Evolutionary conservation across 768 basidiomycete species (phyloP).

Genomic region (Naematelia encephala): DNA sequence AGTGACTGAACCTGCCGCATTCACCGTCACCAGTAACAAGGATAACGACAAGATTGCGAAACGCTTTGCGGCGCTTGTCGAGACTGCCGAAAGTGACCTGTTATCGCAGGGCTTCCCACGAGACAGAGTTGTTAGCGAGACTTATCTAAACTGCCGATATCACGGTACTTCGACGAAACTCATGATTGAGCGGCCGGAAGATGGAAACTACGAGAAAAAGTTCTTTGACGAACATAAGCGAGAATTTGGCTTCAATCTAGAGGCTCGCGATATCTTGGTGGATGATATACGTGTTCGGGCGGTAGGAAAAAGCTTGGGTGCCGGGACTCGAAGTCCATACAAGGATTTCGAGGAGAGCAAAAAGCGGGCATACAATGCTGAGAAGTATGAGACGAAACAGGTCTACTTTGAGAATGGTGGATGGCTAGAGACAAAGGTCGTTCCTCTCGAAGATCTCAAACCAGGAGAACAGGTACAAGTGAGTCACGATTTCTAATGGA

Average conservation of each 20-base stretch:
- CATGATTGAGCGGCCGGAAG: conserved; percentile 64
- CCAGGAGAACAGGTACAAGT: conserved; percentile 24
- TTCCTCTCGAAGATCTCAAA: conserved; percentile 19
- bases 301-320: conserved; percentile 22
- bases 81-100: conserved; percentile 23
- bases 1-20: conserved; percentile 17
- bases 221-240: conserved; percentile 55
- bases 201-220: conserved; percentile 69
- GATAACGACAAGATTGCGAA: conserved; percentile 25
- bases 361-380: conserved; percentile 1
- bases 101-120: conserved; percentile 27
- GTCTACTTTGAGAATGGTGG: conserved; percentile 27
- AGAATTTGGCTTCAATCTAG: conserved; percentile 53
- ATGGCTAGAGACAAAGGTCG: conserved; percentile 18
- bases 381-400: conserved; percentile 11
- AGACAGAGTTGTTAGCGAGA: conserved; percentile 23
- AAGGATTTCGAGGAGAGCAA: conserved; percentile 18
- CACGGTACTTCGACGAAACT: conserved; percentile 67
- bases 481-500: not conserved
- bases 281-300: conserved; percentile 38
- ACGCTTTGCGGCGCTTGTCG: conserved; percentile 19
- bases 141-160: conserved; percentile 35
- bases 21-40: conserved; percentile 18
- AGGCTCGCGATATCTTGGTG: conserved; percentile 51
- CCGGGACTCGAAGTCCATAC: conserved; percentile 22